Conservation (phyloP, 805 yeast species). For the Wickerhamomyces ciferrii region DNA sequence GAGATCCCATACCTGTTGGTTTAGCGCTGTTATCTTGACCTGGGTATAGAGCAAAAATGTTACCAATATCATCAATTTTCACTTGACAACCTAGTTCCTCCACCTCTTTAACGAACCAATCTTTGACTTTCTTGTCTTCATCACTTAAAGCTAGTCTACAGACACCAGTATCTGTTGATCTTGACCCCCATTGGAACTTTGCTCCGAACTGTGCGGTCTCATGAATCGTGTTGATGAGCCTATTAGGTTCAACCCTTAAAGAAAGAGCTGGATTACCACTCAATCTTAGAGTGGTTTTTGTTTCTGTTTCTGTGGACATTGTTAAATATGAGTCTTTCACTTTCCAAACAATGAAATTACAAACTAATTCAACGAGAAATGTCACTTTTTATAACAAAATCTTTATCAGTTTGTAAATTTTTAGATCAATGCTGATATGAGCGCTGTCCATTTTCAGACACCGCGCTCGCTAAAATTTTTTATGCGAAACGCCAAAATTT, state of each 20-base stretch:
- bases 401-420: too few relatives aligned
- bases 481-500: background rate
- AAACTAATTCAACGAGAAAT: too few relatives aligned
- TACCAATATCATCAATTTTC: slow-evolving; percentile 61
- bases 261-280: slow-evolving; percentile 15
- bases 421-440: background rate
- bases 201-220: slow-evolving; percentile 62
- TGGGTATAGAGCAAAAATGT: slow-evolving; percentile 60
- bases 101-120: slow-evolving; percentile 58
- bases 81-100: slow-evolving; percentile 50
- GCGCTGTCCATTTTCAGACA: background rate
- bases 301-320: background rate
- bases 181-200: slow-evolving; percentile 52
- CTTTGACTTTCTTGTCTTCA: slow-evolving; percentile 57
- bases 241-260: slow-evolving; percentile 27
- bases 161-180: slow-evolving; percentile 57
- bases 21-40: slow-evolving; percentile 41
- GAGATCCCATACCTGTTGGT: slow-evolving; percentile 70
- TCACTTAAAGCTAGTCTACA: slow-evolving; percentile 60
- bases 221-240: slow-evolving; percentile 56
- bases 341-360: too few relatives aligned
- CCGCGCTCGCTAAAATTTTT: slow-evolving; percentile 2
- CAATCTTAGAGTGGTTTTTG: background rate
- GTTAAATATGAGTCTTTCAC: too few relatives aligned
- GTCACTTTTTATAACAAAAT: too few relatives aligned